Evolutionary conservation across 2,329 filamentous ascomycete genomes (phyloP).

Genomic region (Penicillium digitatum): DNA sequence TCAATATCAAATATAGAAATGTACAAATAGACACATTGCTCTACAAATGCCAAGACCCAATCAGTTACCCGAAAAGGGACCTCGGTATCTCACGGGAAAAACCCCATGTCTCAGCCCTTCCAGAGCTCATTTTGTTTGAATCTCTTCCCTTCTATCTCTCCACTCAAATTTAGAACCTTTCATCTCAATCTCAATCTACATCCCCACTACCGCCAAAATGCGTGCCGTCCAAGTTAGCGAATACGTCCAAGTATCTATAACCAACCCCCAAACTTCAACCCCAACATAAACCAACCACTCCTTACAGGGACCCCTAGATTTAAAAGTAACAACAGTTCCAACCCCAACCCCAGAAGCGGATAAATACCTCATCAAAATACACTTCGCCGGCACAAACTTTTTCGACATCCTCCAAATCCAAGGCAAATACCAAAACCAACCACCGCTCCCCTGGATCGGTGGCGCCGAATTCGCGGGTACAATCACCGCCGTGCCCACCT

Average conservation of each 20-base stretch:
- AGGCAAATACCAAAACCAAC: slow-evolving; percentile 92
- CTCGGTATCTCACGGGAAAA: slow-evolving; percentile 25
- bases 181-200: not conserved
- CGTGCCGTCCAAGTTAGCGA: slow-evolving; percentile 68
- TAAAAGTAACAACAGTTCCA: slow-evolving; percentile 69
- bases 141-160: not conserved
- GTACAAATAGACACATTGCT: not conserved
- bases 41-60: slow-evolving; percentile 1
- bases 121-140: not conserved
- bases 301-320: slow-evolving; percentile 68
- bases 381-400: slow-evolving; percentile 88
- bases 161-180: not conserved
- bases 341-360: slow-evolving; percentile 66
- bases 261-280: not conserved
- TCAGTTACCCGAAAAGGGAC: slow-evolving; percentile 18
- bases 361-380: slow-evolving; percentile 83
- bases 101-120: not conserved
- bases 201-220: slow-evolving; percentile 53
- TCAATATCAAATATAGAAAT: not conserved
- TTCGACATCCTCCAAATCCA: slow-evolving; percentile 94
- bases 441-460: slow-evolving; percentile 80
- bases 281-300: slow-evolving; percentile 2
- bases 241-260: slow-evolving; percentile 63
- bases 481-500: slow-evolving; percentile 63
- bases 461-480: slow-evolving; percentile 84